Base-by-base conservation (phyloP, 2,329 filamentous ascomycete species). In the Nemania serpens region DNA sequence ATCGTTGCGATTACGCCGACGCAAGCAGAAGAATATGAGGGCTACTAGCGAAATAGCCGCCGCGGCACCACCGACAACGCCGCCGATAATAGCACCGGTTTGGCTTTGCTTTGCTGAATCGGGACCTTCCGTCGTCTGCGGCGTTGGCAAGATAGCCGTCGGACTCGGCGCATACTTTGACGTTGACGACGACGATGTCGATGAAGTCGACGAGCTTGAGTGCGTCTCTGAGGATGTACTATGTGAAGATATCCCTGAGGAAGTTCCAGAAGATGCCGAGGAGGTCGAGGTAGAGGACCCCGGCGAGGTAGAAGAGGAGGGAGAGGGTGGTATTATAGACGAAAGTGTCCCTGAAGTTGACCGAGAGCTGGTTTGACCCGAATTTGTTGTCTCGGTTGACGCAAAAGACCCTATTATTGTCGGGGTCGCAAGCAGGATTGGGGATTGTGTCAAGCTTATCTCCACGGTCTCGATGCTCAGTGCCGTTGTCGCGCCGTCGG, bases 51-150 rank as follows among this genome's bases (percentile, higher is more conserved):
- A 77, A 5, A 77, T 62, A 6, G 84, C 62, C 6, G 77, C 75
- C 5, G 80, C 82, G 0, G 83, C 74, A 15, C 81, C 82, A n/a
- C 81, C 79, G 42, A 87, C 76, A 15, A 78, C 78, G 12, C 82
- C 84, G 25, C 84, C 84, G 2, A 86, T 77, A 36, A 86, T 84
- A 41, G 80, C 80, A 1, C 81, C 82, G 0, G 77, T 79, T 39
- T 69, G 68, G 2, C 58, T 62, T 33, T 63, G 36, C 22, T 50
- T 59, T 20, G 37, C 61, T 13, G 65, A 46, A n/a, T 22, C 49
- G 6, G 59, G 4, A 20, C 12, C 25, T 15, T 41, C 34, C 17
- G 43, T 45, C 10, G 36, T 1, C 15, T 55, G 47, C 3, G 62
- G 22, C 18, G 55, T 42, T 25, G 62, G n/a, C 12, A 41, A 18